phyloP scores from a whole-genome alignment of 345 rosid species.

The Adansonia digitata region DNA sequence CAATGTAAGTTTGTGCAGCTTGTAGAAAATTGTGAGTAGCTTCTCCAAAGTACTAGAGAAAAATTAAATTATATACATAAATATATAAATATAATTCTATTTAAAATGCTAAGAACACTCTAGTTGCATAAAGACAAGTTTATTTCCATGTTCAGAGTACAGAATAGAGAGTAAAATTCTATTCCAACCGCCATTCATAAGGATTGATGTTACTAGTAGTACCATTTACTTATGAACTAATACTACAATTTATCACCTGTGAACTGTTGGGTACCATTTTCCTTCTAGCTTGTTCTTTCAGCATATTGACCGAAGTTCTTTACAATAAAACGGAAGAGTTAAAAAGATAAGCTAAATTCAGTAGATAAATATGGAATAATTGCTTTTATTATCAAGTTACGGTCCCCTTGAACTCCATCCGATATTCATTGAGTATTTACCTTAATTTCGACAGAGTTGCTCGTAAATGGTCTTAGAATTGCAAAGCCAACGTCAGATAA shows the following conservation, averaged over 20 bases:
- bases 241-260: neutral
- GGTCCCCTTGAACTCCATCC: neutral
- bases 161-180: neutral
- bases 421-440: constrained; percentile 24
- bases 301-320: neutral
- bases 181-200: neutral
- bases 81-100: neutral
- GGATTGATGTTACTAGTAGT: neutral
- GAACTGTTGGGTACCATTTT: neutral
- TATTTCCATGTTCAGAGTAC: neutral
- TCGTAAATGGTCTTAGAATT: constrained; percentile 66
- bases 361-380: neutral
- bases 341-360: neutral
- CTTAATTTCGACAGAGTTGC: constrained; percentile 67
- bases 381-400: neutral
- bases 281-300: neutral
- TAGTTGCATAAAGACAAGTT: neutral
- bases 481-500: constrained; percentile 72
- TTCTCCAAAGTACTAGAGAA: no score
- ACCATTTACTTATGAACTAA: neutral
- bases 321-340: neutral
- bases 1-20: neutral
- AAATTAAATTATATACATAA: no score
- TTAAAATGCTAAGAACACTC: neutral
- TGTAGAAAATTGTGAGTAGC: neutral